These are phyloP conservation scores for Udeniomyces megalosporus DNA, from an alignment of 768 basidiomycete species.

Conservation along the genomic window DNA sequence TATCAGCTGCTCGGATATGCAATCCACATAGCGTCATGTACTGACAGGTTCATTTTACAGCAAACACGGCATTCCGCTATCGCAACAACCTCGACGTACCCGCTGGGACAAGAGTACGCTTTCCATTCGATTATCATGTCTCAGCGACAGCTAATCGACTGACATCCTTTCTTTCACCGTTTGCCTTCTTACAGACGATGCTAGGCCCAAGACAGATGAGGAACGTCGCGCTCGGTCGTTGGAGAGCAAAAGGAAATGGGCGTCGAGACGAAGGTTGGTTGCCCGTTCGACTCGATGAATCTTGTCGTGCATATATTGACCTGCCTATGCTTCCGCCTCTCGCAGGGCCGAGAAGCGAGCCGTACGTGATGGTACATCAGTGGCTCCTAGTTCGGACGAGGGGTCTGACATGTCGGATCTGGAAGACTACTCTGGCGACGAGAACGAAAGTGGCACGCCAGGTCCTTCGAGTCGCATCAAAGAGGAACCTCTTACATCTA, in stretches of 20 bases:
- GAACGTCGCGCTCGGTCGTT: neutral
- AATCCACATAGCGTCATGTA: too few relatives aligned
- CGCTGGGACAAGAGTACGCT: conserved; percentile 8
- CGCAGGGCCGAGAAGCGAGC: neutral
- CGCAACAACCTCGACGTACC: conserved; percentile 6
- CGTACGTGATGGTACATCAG: neutral
- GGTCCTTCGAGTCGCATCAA: too few relatives aligned
- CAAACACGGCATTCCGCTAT: conserved; percentile 12
- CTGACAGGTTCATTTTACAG: too few relatives aligned
- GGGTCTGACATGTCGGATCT: neutral
- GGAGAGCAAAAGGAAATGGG: conserved; percentile 1
- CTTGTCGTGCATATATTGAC: neutral
- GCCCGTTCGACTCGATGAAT: neutral
- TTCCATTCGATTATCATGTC: too few relatives aligned
- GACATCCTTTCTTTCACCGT: neutral
- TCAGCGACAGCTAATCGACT: neutral
- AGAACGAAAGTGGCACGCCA: too few relatives aligned
- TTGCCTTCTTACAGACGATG: neutral
- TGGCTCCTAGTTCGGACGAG: too few relatives aligned
- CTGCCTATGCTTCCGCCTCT: neutral
- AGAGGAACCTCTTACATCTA: too few relatives aligned
- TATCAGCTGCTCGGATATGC: too few relatives aligned
- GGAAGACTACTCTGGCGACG: neutral
- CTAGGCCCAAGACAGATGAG: conserved; percentile 2
- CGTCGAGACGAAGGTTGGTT: neutral